phyloP scores from a whole-genome alignment of 768 basidiomycete species.

The Psilocybe tampanensis region DNA sequence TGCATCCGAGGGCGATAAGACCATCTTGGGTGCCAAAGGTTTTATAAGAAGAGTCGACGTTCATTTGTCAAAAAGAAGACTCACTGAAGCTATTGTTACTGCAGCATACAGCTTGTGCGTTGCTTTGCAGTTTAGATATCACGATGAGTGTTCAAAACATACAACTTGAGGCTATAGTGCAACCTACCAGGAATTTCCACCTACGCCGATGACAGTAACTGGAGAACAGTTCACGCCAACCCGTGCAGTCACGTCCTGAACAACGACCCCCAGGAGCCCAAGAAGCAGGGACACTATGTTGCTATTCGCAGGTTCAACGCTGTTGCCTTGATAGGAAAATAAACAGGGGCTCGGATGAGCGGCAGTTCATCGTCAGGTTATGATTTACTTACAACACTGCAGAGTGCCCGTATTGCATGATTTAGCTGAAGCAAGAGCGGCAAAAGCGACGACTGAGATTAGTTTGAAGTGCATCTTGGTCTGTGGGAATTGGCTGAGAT shows the following conservation, averaged over 20 bases:
- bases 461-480: not conserved
- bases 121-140: too few relatives aligned
- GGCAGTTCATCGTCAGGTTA: not conserved
- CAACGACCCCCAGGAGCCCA: not conserved
- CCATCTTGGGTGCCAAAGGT: too few relatives aligned
- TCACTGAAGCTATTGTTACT: too few relatives aligned
- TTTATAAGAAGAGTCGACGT: too few relatives aligned
- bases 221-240: not conserved
- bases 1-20: too few relatives aligned
- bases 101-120: too few relatives aligned
- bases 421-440: not conserved
- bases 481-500: not conserved
- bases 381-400: not conserved
- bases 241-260: not conserved
- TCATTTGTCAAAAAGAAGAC: too few relatives aligned
- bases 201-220: not conserved
- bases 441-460: not conserved
- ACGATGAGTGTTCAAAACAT: too few relatives aligned
- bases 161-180: not conserved
- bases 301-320: not conserved
- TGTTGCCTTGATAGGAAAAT: not conserved
- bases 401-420: not conserved
- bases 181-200: not conserved
- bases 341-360: not conserved
- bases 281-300: not conserved